A percentile compares a stretch with the other conserved stretches of the same genome.
These are phyloP conservation scores for Trichoderma polysporum DNA, from an alignment of 2,329 filamentous ascomycete genomes.

Conservation along the genomic window DNA sequence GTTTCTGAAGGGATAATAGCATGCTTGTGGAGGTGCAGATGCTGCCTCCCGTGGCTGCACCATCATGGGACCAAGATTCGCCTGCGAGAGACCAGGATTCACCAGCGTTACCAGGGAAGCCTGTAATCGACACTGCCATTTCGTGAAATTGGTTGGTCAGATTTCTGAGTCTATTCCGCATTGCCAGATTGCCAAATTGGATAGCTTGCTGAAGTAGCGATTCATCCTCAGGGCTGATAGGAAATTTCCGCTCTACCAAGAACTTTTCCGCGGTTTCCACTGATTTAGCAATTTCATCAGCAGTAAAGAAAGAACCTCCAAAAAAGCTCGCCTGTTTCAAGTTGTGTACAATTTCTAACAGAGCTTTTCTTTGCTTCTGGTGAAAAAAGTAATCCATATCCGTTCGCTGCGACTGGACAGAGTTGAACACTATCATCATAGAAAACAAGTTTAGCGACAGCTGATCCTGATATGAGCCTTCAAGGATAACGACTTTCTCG, in stretches of 20 bases:
- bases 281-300: conserved; percentile 60
- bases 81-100: conserved; percentile 67
- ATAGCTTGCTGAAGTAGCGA: conserved; percentile 63
- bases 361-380: conserved; percentile 63
- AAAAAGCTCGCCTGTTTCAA: conserved; percentile 83
- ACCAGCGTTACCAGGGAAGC: conserved; percentile 63
- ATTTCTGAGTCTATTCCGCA: conserved; percentile 61
- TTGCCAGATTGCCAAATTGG: conserved; percentile 58
- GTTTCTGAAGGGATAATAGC: conserved; percentile 53
- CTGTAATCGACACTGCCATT: conserved; percentile 68
- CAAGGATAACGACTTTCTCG: conserved; percentile 69
- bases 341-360: conserved; percentile 72
- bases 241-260: conserved; percentile 58
- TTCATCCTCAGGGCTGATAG: conserved; percentile 61
- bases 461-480: conserved; percentile 83
- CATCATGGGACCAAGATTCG: conserved; percentile 66
- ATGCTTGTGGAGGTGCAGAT: conserved; percentile 52
- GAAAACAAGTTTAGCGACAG: conserved; percentile 81
- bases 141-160: conserved; percentile 71
- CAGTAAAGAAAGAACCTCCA: conserved; percentile 72
- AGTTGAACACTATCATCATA: conserved; percentile 80
- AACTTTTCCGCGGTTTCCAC: conserved; percentile 68
- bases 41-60: conserved; percentile 45
- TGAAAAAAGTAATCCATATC: conserved; percentile 91
- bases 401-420: conserved; percentile 80